Evolutionary conservation across 345 rosid species (phyloP), one percentile per base, ranked within the genome.

Genomic region (Dipteronia sinensis): DNA sequence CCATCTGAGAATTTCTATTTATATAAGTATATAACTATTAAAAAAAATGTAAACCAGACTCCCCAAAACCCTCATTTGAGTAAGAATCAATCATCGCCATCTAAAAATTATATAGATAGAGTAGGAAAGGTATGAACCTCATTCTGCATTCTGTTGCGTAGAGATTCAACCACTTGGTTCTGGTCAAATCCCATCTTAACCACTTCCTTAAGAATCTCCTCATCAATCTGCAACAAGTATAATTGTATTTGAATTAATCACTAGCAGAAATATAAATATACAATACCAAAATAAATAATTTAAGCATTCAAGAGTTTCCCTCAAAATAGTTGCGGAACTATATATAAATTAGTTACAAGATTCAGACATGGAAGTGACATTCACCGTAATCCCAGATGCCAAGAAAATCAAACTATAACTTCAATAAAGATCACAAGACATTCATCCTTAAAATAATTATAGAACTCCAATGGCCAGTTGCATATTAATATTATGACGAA

Each of bases 151-250:
- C 97, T 88, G 84, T 85, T 91, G 68, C 86, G 87, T 80, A 96
- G 97, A 78, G 95, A 91, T 76, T 94, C 98, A 75, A 91, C 66
- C 62, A 92, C 83, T 65, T 85, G 91, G 84, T 80, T 91, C 81
- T 89, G 84, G 77, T 89, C 90, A 83, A 92, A 94, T 72, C 98
- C 98, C 93, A 88, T 83, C 65, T 80, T 84, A 49, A 94, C 82
- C 51, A 88, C 94, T 79, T 91, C 91, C 84, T 88, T 91, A 80
- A 96, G 88, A 67, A 94, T 89, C 79, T 96, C 94, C 80, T 93
- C 98, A 66, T 96, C 93, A 81, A 94, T 90, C 99, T 96, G 90
- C 82, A 86, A 78, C 76, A 31, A 34, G 7, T 34, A 67, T 66
- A 80, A 17, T 55, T 55, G 31, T 7, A 20, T 8, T 65, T 42